Base-by-base conservation (phyloP, 371 early-diverging fungal species). In the Enteropsectra breve region DNA sequence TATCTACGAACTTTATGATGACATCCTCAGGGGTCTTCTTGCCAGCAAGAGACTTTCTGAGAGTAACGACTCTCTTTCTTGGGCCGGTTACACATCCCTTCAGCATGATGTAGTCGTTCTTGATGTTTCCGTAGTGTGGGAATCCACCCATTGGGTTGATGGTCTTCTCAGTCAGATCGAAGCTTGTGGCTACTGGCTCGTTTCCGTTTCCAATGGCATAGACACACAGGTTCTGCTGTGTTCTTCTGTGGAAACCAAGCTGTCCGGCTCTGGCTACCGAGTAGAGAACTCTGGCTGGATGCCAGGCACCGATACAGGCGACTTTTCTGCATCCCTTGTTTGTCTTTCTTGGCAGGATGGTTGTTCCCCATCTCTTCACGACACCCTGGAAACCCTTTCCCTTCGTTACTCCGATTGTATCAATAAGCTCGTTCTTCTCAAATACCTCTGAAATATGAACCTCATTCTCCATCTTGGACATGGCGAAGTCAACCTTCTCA, bases 301-400 rank as follows among this genome's bases (percentile, higher is more conserved):
- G 98, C 98, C 98, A 97, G 69, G 98, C 95, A 82, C 98, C 98
- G 80, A 97, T 96, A 88, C 98, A 97, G 76, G 96, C 98, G 74
- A 97, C 95, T 88, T 97, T 97, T 80, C 98, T 89, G 73, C 91
- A 86, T 89, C 98, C 98, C 83, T 90, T 90, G 84, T 94, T 94
- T 52, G 96, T 94, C 89, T 97, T 97, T 83, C 96, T 87, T 66
- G 95, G 98, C 72, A 94, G 88, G 86, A 93, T 97, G 86, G 91
- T 94, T 82, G 92, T 91, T 78, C 98, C 98, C 94, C 94, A 97
- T 87, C 98, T 92, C 79, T 88, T 88, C 70, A 94, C 92, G 77
- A 92, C 92, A 84, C 99, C 95, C 84, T 90, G 89, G 84, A 88
- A 92, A 84, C 99, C 99, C 82, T 94, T 88, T 87, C 99, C 99